Evolutionary conservation across 176 grass and related monocot genomes (phyloP), one percentile per base, ranked within the genome.

Genomic region (Phyllostachys edulis): DNA sequence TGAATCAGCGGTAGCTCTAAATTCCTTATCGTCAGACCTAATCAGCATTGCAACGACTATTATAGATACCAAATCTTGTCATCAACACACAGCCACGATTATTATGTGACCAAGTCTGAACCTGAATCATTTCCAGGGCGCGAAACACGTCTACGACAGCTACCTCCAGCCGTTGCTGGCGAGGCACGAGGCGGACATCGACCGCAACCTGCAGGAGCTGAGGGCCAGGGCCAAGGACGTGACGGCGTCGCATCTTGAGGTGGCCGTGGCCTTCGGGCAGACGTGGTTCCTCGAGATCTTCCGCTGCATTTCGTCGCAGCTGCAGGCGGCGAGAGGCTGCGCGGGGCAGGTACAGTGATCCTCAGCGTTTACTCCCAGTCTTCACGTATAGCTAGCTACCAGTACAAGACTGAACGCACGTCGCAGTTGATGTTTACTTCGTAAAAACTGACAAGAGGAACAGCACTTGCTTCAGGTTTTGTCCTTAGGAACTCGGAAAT

Each of bases 171-270:
- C 77, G 20, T 82, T 73, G 77, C 65, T 92, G 29, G 40, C 93
- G 24, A 82, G 77, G 83, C 82, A 95, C 64, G 96, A 93, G 85
- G 78, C 16, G 10, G 93, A 89, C 40, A 95, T 95, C 56, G 93
- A 95, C 80, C 84, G 83, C 0, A 77, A 61, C 63, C 78, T 92
- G 56, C 69, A 80, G 55, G 85, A 95, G 70, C 18, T 95, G 75
- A 88, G 62, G 82, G 64, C 85, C 74, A 76, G 87, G 40, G 90
- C 67, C 11, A 67, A 5, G 24, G 89, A 94, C 70, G 51, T 85
- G 29, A 70, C 76, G 50, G 41, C 89, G 63, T 36, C 81, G 20
- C 90, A 77, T 24, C 84, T 81, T 9, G 85, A 81, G 38, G 85
- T 65, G 8, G 82, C 80, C 27, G 54, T 69, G 52, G 68, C 27